Evolutionary conservation across 768 basidiomycete genomes (phyloP).

Genomic region (Coprinellus micaceus): DNA sequence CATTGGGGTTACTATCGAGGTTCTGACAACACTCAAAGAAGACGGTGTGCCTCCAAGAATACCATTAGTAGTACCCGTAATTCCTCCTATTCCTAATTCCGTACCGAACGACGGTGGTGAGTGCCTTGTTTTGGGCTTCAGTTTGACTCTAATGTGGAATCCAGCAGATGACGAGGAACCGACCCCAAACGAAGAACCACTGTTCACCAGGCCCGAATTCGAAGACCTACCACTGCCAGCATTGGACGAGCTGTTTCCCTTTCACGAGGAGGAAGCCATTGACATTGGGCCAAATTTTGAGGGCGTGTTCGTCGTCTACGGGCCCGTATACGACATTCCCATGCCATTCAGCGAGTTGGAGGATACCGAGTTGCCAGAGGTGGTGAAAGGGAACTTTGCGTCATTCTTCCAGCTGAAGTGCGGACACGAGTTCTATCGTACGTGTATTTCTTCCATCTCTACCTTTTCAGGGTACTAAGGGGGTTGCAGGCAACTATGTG

Average conservation of each 20-base stretch:
- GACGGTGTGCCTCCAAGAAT: too few species aligned
- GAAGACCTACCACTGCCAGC: too few species aligned
- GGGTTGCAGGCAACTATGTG: slow-evolving; percentile 6
- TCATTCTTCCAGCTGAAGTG: slow-evolving; percentile 2
- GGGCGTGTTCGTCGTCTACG: not conserved
- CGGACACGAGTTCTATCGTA: slow-evolving; percentile 6
- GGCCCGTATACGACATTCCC: not conserved
- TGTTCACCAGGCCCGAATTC: not conserved
- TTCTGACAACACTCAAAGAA: too few species aligned
- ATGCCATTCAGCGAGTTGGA: slow-evolving; percentile 3
- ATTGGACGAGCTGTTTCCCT: slow-evolving; percentile 2
- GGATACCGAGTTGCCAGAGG: not conserved
- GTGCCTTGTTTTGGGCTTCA: too few species aligned
- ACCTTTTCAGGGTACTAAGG: too few species aligned
- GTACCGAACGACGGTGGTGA: too few species aligned
- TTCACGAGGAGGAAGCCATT: slow-evolving; percentile 4
- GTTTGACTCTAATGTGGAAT: too few species aligned
- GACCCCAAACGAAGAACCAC: too few species aligned
- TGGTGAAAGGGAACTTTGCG: slow-evolving; percentile 3
- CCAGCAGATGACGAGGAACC: too few species aligned
- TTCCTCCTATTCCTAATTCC: too few species aligned
- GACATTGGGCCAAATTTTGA: not conserved
- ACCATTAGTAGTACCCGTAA: too few species aligned
- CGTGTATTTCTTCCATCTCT: not conserved
- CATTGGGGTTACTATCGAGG: too few species aligned